Percentiles rank a stretch among this genome's conserved stretches.
These are phyloP conservation scores for Amanita pallidorosea DNA, from an alignment of 768 basidiomycete genomes.

Conservation along the genomic window DNA sequence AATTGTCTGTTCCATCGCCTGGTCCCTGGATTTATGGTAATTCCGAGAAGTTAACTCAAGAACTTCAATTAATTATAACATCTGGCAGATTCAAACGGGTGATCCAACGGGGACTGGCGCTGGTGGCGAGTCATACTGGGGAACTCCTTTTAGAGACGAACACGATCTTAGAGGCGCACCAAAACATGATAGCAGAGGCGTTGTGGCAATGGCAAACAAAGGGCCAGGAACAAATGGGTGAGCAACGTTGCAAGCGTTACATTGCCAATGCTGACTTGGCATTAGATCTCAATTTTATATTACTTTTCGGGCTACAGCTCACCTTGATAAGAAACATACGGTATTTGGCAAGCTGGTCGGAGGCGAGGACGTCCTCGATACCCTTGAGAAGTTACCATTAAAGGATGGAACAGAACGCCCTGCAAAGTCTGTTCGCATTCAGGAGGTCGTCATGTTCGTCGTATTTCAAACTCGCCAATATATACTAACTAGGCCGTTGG, in stretches of 20 bases:
- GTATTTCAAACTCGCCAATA: neutral
- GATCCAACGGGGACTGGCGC: constrained; percentile 95
- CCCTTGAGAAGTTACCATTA: constrained; percentile 70
- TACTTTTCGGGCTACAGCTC: constrained; percentile 73
- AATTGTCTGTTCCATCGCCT: constrained; percentile 84
- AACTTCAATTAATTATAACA: neutral
- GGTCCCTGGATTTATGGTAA: constrained; percentile 92
- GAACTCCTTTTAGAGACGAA: constrained; percentile 93
- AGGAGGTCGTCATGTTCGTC: constrained; percentile 76
- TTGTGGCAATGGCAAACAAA: constrained; percentile 92
- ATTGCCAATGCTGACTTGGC: constrained; percentile 3
- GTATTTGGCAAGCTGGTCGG: constrained; percentile 98
- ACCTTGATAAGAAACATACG: constrained; percentile 90
- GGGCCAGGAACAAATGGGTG: constrained; percentile 85
- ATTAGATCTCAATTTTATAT: constrained; percentile 86
- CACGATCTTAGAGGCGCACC: constrained; percentile 80
- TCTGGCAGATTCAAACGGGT: constrained; percentile 81
- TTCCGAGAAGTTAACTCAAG: constrained; percentile 10
- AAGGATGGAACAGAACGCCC: constrained; percentile 86
- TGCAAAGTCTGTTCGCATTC: constrained; percentile 75
- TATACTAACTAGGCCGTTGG: neutral
- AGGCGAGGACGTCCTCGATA: constrained; percentile 82
- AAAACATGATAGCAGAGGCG: constrained; percentile 77
- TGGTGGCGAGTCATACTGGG: constrained; percentile 92
- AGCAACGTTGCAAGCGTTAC: constrained; percentile 8